These are phyloP conservation scores for Beauveria asiatica DNA, from an alignment of 2,329 filamentous ascomycete species.

Conservation along the genomic window DNA sequence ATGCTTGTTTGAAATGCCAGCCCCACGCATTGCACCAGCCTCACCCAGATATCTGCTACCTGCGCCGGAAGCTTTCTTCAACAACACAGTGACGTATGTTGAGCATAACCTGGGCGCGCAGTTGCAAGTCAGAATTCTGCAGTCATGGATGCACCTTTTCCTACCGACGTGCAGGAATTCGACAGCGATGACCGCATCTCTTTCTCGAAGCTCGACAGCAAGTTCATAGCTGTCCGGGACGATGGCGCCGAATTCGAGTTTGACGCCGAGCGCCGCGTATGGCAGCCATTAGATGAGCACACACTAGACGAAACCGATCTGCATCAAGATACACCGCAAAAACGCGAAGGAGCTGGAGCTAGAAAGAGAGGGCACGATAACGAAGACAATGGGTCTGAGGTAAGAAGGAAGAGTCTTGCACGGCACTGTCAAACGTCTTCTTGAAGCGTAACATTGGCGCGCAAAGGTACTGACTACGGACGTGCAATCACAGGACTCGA, in stretches of 20 bases:
- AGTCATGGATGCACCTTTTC: conserved; percentile 30
- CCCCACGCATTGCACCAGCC: conserved; percentile 3
- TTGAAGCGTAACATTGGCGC: neutral
- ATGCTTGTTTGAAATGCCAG: neutral
- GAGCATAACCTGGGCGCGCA: neutral
- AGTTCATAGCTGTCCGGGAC: conserved; percentile 76
- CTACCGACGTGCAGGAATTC: conserved; percentile 59
- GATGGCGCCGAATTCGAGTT: conserved; percentile 82
- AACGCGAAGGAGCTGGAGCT: conserved; percentile 4
- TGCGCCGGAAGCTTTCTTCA: neutral
- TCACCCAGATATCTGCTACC: neutral
- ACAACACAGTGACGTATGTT: neutral
- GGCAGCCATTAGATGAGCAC: conserved; percentile 57
- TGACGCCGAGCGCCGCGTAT: conserved; percentile 60
- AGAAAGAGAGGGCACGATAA: conserved; percentile 35
- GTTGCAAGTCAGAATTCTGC: conserved; percentile 16
- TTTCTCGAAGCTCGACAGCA: conserved; percentile 73
- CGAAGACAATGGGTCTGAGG: conserved; percentile 31
- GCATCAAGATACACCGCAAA: neutral
- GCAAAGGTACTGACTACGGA: neutral
- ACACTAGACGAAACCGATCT: conserved; percentile 25
- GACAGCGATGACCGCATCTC: conserved; percentile 74
- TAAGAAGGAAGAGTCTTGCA: conserved; percentile 23
- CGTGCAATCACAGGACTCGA: neutral
- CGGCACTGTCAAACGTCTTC: neutral